Conservation (phyloP, 2,329 filamentous ascomycete genomes). For the Trichoderma polysporum region DNA sequence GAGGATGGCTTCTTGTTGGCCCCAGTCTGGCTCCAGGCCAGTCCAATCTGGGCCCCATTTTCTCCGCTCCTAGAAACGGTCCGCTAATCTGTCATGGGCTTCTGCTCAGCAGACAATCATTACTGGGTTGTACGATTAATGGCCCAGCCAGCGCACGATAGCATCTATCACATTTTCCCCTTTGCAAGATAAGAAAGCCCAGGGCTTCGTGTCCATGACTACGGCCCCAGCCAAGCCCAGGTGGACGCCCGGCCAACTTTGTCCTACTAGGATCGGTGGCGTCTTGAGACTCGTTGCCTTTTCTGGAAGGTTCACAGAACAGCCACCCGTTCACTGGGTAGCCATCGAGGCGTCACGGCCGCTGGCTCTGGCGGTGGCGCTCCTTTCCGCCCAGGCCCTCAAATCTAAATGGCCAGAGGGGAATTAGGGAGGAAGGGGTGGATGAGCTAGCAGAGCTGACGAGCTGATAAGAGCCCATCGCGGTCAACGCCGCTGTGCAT, state of each 20-base stretch:
- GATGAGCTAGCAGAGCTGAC: constrained; percentile 6
- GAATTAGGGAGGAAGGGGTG: not conserved
- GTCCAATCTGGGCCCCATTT: constrained; percentile 4
- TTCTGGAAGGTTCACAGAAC: constrained; percentile 32
- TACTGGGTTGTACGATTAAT: not conserved
- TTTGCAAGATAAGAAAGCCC: not conserved
- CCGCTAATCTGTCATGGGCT: constrained; percentile 13
- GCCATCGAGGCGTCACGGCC: not conserved
- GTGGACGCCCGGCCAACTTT: not conserved
- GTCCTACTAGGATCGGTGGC: not conserved
- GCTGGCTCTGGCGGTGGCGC: not conserved
- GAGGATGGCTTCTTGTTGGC: not conserved
- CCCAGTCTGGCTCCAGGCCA: constrained; percentile 5
- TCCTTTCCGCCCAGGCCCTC: not conserved
- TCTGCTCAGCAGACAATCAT: not conserved
- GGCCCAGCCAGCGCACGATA: not conserved
- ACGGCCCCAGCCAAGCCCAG: not conserved
- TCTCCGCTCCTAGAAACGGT: constrained; percentile 10
- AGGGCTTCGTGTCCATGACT: not conserved
- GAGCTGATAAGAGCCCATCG: constrained; percentile 16
- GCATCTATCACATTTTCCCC: not conserved
- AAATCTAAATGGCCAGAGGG: constrained; percentile 1
- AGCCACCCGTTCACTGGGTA: constrained; percentile 5
- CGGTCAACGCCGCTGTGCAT: not conserved
- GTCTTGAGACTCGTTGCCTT: constrained; percentile 23